A percentile compares a stretch with the other conserved stretches of the same genome.
Conservation (phyloP, 2,329 filamentous ascomycete genomes). For the Penicillium nordicum region DNA sequence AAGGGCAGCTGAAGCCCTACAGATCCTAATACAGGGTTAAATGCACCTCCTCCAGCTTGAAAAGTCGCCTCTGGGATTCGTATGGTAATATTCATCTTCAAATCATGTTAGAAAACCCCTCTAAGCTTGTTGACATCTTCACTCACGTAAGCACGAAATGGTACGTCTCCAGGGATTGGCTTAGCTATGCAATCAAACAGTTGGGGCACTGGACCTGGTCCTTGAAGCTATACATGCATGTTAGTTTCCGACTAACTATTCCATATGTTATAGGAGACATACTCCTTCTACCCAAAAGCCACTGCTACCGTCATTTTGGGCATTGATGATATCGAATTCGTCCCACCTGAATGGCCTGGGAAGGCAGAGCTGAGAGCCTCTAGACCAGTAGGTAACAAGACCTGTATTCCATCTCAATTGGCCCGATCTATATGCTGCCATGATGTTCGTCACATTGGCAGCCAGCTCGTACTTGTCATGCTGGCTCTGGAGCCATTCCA, state of each 20-base stretch:
- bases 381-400: constrained; percentile 8
- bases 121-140: too few relatives aligned
- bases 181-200: too few relatives aligned
- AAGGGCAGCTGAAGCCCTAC: background rate
- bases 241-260: background rate
- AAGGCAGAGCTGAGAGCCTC: background rate
- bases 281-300: constrained; percentile 2
- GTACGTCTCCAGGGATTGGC: too few relatives aligned
- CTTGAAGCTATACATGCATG: background rate
- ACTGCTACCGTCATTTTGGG: background rate
- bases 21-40: too few relatives aligned
- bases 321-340: background rate
- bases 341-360: background rate
- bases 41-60: too few relatives aligned
- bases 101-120: background rate
- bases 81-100: background rate
- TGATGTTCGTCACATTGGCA: background rate
- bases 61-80: too few relatives aligned
- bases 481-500: background rate
- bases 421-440: background rate
- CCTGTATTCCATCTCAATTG: background rate
- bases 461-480: background rate
- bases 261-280: background rate
- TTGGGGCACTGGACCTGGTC: too few relatives aligned
- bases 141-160: background rate